A percentile compares a stretch with the other conserved stretches of the same genome.
Conservation (phyloP, 2,329 filamentous ascomycete genomes). For the Colletotrichum sp. region DNA sequence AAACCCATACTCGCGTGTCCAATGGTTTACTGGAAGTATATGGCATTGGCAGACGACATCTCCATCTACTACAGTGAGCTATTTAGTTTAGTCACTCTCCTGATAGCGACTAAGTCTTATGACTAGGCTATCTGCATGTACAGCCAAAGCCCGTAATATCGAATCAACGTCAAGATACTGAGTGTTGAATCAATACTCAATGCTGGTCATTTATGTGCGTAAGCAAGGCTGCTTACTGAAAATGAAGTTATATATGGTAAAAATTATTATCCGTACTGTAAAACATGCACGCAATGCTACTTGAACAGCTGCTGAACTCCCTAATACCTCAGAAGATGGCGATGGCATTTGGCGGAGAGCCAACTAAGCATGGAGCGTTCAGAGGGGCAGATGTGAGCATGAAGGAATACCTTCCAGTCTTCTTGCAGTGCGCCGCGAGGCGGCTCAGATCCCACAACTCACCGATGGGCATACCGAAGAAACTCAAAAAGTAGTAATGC, state of each 20-base stretch:
- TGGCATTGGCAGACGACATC: background rate
- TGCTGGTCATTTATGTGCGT: background rate
- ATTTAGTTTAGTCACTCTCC: background rate
- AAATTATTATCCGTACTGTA: background rate
- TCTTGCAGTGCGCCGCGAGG: slow-evolving; percentile 57
- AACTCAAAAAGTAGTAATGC: slow-evolving; percentile 52
- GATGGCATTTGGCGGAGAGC: slow-evolving; percentile 53
- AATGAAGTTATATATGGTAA: background rate
- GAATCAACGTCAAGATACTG: background rate
- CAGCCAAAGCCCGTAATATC: background rate
- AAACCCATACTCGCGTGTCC: accelerated
- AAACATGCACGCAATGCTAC: accelerated
- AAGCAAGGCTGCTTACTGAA: background rate
- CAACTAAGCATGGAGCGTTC: slow-evolving; percentile 59
- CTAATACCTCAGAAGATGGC: slow-evolving; percentile 43
- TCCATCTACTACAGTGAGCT: background rate
- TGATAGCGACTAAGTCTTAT: background rate
- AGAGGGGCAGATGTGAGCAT: slow-evolving; percentile 66
- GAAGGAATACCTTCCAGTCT: slow-evolving; percentile 61
- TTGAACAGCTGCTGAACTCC: background rate
- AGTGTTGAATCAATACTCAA: background rate
- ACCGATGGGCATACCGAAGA: slow-evolving; percentile 60
- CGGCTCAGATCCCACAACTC: slow-evolving; percentile 62
- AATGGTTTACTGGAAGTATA: background rate
- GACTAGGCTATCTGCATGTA: background rate